Base-by-base conservation (phyloP, 768 basidiomycete genomes). In the Pseudohyphozyma bogoriensis region DNA sequence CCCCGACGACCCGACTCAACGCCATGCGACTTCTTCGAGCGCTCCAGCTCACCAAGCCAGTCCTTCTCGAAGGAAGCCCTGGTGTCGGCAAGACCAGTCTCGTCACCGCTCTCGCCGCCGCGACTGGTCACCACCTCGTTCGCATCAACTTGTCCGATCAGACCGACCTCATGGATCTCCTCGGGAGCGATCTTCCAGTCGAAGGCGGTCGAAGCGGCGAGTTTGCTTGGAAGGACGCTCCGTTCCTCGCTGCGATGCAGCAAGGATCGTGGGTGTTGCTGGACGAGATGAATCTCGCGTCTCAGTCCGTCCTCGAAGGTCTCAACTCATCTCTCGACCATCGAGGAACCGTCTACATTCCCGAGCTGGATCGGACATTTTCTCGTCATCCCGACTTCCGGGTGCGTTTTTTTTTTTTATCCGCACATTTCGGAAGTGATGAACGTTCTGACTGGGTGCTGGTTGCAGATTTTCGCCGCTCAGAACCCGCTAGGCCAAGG, bases 261-360 rank as follows among this genome's bases (percentile, higher is more conserved):
- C 80, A 86, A n/a, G 95, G 95, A 1, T 84, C 89, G 61, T 99
- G 95, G 95, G 93, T 97, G 8, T 81, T 99, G 9, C 80, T 99
- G 13, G 95, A 99, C 71, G 95, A 99, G 58, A 97, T 99, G 95
- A 99, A 99, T 71, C 79, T 99, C 40, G 93, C 93, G 0, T 89
- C 93, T 33, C 93, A 99, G 70, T 85, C 95, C 0, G 85, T 99
- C 7, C 81, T 99, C 2, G 95, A 99, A 75, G 95, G 95, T 32
- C 81, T 99, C 42, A 99, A 99, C 70, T 90, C 95, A 1, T 83
- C 93, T 13, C 76, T 99, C 33, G 95, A 99, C 73, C 93, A 97
- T 74, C 84, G 95, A 54, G 93, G 95, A 32, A 83, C 85, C 1
- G 89, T 95, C 29, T 97, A 85, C 73, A 85, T 99, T 44, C 95